Evolutionary conservation across 352 stramenopile genomes (phyloP).

Genomic region (Globisporangium cystogenes): DNA sequence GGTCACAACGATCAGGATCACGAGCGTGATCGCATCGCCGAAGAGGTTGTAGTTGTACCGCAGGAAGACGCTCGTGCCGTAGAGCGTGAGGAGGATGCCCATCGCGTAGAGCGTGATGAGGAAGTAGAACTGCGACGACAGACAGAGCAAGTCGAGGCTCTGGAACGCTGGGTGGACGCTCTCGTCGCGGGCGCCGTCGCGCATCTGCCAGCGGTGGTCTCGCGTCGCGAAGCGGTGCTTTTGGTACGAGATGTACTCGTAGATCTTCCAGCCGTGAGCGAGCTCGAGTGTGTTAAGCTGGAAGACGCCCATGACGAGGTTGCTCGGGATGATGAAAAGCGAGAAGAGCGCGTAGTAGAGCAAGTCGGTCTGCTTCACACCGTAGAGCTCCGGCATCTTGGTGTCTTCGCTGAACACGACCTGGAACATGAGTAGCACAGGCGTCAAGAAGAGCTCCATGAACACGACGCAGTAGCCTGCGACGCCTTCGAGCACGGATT

Average conservation of each 20-base stretch:
- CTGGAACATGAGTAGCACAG: conserved; percentile 86
- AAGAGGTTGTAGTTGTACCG: conserved; percentile 93
- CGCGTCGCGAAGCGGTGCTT: conserved; percentile 93
- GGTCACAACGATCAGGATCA: conserved; percentile 88
- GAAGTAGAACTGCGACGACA: conserved; percentile 94
- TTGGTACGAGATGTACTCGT: conserved; percentile 97
- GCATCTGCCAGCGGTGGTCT: conserved; percentile 92
- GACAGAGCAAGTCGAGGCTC: conserved; percentile 93
- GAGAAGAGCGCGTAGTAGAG: conserved; percentile 95
- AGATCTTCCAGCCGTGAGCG: conserved; percentile 95
- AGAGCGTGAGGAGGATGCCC: conserved; percentile 90
- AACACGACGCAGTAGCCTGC: conserved; percentile 90
- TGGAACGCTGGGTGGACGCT: conserved; percentile 92
- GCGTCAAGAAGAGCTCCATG: conserved; percentile 81
- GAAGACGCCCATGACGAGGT: conserved; percentile 91
- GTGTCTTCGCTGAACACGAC: conserved; percentile 88
- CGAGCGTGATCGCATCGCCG: conserved; percentile 85
- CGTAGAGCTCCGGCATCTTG: conserved; percentile 90
- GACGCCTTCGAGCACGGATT: conserved; percentile 91
- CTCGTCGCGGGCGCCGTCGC: conserved; percentile 82
- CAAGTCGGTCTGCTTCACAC: conserved; percentile 91
- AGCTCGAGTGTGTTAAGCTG: conserved; percentile 96
- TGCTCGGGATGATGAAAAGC: conserved; percentile 94
- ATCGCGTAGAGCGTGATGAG: conserved; percentile 77
- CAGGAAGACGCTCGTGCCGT: conserved; percentile 92